Evolutionary conservation across 495 filamentous ascomycete genomes (phyloP).

Genomic region (Xylaria intraflava): DNA sequence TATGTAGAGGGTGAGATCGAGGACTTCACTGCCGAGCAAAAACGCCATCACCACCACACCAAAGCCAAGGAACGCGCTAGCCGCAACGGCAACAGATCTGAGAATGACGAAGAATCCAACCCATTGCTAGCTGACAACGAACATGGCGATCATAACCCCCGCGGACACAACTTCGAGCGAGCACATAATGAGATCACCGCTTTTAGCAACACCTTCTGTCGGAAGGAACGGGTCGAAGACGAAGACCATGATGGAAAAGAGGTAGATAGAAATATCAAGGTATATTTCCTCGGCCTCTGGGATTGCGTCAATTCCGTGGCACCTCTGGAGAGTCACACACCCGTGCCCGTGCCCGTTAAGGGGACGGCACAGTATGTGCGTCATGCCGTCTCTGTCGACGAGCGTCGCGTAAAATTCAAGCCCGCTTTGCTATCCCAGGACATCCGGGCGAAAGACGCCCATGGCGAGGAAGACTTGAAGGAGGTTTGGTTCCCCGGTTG

Average conservation of each 20-base stretch:
- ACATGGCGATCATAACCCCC: conserved; percentile 17
- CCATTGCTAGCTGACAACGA: conserved; percentile 27
- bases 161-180: conserved; percentile 15
- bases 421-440: conserved; percentile 24
- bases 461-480: conserved; percentile 23
- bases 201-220: conserved; percentile 39
- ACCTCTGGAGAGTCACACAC: conserved; percentile 29
- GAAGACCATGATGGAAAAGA: conserved; percentile 15
- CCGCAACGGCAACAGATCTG: not conserved
- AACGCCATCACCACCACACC: not conserved
- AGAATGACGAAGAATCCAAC: conserved; percentile 11
- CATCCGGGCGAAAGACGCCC: conserved; percentile 11
- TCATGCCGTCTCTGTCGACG: conserved; percentile 42
- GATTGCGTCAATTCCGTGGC: conserved; percentile 41
- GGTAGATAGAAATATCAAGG: conserved; percentile 25
- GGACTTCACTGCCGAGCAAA: conserved; percentile 11
- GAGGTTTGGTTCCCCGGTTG: conserved; percentile 29
- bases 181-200: conserved; percentile 29
- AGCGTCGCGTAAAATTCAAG: conserved; percentile 42
- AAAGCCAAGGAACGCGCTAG: not conserved
- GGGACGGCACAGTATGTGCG: conserved; percentile 31
- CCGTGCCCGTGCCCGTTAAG: conserved; percentile 35
- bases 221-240: conserved; percentile 22
- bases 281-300: conserved; percentile 39
- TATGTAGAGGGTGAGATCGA: conserved; percentile 21